Base-by-base conservation (phyloP, 1,284 basidiomycete species). In the Ustilago curta region DNA sequence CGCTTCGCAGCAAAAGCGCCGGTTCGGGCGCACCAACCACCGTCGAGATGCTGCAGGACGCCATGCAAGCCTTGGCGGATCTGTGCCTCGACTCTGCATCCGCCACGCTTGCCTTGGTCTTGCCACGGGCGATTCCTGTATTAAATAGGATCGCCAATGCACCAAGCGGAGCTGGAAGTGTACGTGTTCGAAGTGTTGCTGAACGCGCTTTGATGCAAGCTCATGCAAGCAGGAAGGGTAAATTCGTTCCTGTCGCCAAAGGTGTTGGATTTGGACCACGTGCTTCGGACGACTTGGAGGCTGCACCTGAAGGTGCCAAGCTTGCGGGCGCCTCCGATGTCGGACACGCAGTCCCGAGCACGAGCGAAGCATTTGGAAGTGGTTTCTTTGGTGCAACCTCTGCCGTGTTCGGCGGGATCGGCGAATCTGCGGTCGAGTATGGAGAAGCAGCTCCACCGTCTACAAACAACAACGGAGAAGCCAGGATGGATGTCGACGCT, bases 241-340 rank as follows among this genome's bases (percentile, higher is more conserved):
- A 70, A 14, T 70, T 64, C 19, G 55, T 75, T 1, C 72, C 72
- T 18, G 35, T 75, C 18, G 72, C 72, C 6, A 58, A 57, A 21
- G 72, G 72, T 3, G 64, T 75, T 37, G 72, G 68, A 14, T 70
- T 70, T 31, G 64, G 64, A 21, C 67, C 67, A 0, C 52, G 63
- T 19, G 52, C 72, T 3, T 31, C n/a, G n/a, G 63, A 57, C 29
- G 72, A 75, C 31, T 27, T 75, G 27, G 72, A 75, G 19, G 32
- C 59, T 40, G 51, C 44, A 1, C 72, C 72, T 12, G 68, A 75
- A 9, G 68, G 64, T 3, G 53, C 68, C n/a, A 67, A 64, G 55
- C 59, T 75, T 16, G 50, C 53, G 2, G 56, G 55, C 9, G 39
- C 57, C 1, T 29, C 44, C 8, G 69, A 55, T n/a, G 47, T 70